Base-by-base conservation (phyloP, 2,329 filamentous ascomycete genomes). In the Tolypocladium nubicola region DNA sequence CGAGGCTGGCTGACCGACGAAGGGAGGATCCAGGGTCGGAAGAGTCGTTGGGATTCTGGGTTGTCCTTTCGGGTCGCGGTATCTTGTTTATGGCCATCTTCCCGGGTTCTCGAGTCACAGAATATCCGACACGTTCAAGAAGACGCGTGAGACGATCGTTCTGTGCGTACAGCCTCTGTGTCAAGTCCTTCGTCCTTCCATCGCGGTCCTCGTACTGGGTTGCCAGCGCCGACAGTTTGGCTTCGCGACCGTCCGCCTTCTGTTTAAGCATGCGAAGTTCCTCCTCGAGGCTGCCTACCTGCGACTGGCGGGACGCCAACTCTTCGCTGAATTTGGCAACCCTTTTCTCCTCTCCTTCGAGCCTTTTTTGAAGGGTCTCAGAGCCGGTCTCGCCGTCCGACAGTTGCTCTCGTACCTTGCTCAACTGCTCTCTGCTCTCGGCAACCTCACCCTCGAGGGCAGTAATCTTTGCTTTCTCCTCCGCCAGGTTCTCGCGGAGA, bases 91-190 rank as follows among this genome's bases (percentile, higher is more conserved):
- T 85, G 1, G 81, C 73, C 81, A 96, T 90, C 16, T 79, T 79
- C 26, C 84, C 83, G 45, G 87, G 85, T 61, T 90, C 85, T 39
- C 90, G 85, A 2, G 84, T 84, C 19, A 97, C 81, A 0, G 87
- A 85, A 67, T 94, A 96, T 14, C 93, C 93, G 5, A 97, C 79
- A 37, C 90, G 84, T 67, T 97, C 92, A 0, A 99, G 78, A 53
- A 99, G 83, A 55, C 87, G 85, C 59, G 83, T 82, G n/a, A 97
- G 78, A 30, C 90, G 86, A 63, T 95, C 89, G 61, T 94, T 92
- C 60, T 96, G 89, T 1, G 84, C 80, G 68, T 90, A 95, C 4
- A 97, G 78, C 57, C 86, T 84, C 65, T 91, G 88, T 1, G 91
- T 95, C 14, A 97, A 76, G 61, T 97, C 90, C 68, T 89, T 90